Evolutionary conservation across 805 yeast genomes (phyloP), one percentile per base, ranked within the genome.

Genomic region (Lachancea quebecensis): DNA sequence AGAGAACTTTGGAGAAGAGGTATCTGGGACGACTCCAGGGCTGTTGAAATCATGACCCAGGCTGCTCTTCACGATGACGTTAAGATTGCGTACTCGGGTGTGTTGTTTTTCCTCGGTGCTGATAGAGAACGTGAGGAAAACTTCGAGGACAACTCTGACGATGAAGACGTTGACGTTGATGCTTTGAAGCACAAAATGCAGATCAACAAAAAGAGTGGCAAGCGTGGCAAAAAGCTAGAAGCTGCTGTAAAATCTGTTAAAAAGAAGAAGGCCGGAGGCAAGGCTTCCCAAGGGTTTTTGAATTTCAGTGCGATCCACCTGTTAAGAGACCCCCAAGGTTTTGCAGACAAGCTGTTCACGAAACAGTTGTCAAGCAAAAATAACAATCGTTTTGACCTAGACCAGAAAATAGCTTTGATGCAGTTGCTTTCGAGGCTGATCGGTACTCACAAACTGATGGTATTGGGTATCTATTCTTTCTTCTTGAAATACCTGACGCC

Each of bases 1-100:
- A 78, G 98, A 61, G 98, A 93, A 65, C 71, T 93, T 42, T 93
- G 99, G 99, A 78, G 96, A 70, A 77, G 98, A 62, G 95, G 95
- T 59, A 85, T 93, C 47, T 93, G 99, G 99, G 97, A 89, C 64
- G 99, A 93, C 64, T 78, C 95, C 0, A 74, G 97, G 57, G 84
- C 98, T 0, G 95, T 93, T n/a, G 99, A 93, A 66, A 80, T 93
- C 58, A 90, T 93, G 98, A 83, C 95, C 1, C 93, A 88, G 56
- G 97, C 98, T 1, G 88, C 97, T 1, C 67, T 87, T 50, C 96
- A 89, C 59, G 82, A 83, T 12, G 95, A 93, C 57, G 65, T 71
- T 5, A 93, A 93, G 67, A 93, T 93, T 39, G 83, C 95, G 6
- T 71, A 84, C 44, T 85, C 97, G 2, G 99, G 96, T 50, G 93